phyloP scores from a whole-genome alignment of 2,329 filamentous ascomycete species.

The Claviceps fusiformis region DNA sequence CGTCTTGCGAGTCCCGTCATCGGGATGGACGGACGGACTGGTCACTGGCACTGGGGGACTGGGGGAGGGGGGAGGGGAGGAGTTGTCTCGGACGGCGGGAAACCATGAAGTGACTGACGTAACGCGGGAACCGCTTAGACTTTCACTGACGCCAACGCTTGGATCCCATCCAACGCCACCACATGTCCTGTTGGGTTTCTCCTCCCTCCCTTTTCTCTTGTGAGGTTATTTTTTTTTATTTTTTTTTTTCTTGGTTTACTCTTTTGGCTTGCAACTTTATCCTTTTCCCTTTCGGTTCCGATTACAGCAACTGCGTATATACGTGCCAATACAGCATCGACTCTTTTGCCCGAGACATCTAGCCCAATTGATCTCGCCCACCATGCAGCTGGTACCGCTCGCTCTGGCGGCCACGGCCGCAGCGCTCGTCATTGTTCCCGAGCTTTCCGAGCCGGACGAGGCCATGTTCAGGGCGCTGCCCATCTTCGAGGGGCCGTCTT shows the following conservation, averaged over 20 bases:
- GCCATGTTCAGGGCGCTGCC: constrained; percentile 28
- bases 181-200: background rate
- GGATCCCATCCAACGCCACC: background rate
- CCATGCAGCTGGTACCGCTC: constrained; percentile 21
- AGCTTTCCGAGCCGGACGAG: constrained; percentile 28
- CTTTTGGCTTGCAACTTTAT: too few relatives aligned
- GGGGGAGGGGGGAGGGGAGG: too few relatives aligned
- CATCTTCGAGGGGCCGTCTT: constrained; percentile 21
- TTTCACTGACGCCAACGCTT: background rate
- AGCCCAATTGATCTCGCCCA: background rate
- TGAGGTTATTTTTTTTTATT: background rate
- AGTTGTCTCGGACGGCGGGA: too few relatives aligned
- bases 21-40: too few relatives aligned
- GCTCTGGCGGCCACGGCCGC: constrained; percentile 20
- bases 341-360: background rate
- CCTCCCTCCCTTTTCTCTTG: background rate
- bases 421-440: constrained; percentile 42
- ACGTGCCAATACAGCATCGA: too few relatives aligned
- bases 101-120: background rate
- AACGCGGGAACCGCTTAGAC: background rate
- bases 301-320: too few relatives aligned
- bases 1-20: too few relatives aligned
- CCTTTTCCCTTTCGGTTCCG: too few relatives aligned
- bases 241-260: background rate
- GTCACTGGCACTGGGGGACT: too few relatives aligned